A percentile compares a stretch with the other conserved stretches of the same genome.
phyloP scores from a whole-genome alignment of 495 filamentous ascomycete genomes.

The Podospora anserina region DNA sequence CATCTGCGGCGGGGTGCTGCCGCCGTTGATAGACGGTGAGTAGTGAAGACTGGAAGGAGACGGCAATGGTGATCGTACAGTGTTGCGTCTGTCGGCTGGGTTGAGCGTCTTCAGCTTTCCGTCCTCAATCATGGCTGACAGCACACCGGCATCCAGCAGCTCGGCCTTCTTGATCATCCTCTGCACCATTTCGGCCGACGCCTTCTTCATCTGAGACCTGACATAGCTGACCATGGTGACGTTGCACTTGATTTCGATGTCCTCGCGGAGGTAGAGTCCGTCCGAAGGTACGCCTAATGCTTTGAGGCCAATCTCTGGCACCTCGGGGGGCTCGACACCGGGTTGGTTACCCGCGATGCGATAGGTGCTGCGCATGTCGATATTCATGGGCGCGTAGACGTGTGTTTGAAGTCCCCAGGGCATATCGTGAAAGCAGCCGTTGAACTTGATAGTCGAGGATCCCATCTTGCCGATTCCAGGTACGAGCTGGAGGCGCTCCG shows the following conservation, averaged over 20 bases:
- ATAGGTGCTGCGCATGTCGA: conserved; percentile 51
- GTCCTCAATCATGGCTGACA: conserved; percentile 50
- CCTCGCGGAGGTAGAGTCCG: conserved; percentile 72
- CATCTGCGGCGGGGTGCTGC: conserved; percentile 29
- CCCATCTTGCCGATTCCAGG: conserved; percentile 59
- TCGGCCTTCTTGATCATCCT: conserved; percentile 66
- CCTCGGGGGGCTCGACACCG: conserved; percentile 56
- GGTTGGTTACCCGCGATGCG: conserved; percentile 59
- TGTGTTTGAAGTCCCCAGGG: conserved; percentile 70
- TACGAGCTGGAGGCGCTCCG: conserved; percentile 63
- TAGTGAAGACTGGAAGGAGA: conserved; percentile 34
- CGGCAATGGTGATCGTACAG: conserved; percentile 26
- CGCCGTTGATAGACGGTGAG: conserved; percentile 22
- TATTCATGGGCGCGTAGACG: conserved; percentile 61
- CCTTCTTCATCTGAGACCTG: conserved; percentile 64
- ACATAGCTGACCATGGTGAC: conserved; percentile 64
- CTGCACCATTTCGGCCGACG: conserved; percentile 61
- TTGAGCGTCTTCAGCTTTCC: conserved; percentile 51
- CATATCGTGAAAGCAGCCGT: conserved; percentile 71
- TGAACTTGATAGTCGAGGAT: conserved; percentile 64
- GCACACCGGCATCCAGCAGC: conserved; percentile 46
- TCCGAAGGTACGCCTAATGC: conserved; percentile 52
- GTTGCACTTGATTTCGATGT: conserved; percentile 72
- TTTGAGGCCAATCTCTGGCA: conserved; percentile 54
- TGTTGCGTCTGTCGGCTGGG: conserved; percentile 39